These are phyloP conservation scores for Monosporozyma yasuniensis DNA, from an alignment of 805 yeast species.

Conservation along the genomic window DNA sequence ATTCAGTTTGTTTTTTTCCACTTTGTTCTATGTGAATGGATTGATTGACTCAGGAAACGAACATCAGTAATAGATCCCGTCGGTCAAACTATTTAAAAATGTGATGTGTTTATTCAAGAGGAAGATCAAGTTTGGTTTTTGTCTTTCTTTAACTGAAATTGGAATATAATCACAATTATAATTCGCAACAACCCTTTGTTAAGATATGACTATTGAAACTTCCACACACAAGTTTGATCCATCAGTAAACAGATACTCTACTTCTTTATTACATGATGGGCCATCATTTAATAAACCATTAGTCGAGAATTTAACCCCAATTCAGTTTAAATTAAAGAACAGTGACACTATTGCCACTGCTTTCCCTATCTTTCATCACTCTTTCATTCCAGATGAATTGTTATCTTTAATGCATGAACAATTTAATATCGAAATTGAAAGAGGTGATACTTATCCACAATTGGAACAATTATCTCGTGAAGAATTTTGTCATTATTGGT, in stretches of 20 bases:
- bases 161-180: too few species aligned
- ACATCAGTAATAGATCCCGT: too few species aligned
- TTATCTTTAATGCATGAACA: slow-evolving; percentile 39
- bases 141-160: too few species aligned
- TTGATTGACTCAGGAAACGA: too few species aligned
- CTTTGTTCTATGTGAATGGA: too few species aligned
- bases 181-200: too few species aligned
- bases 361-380: slow-evolving; percentile 44
- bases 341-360: slow-evolving; percentile 45
- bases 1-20: too few species aligned
- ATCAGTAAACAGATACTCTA: slow-evolving; percentile 2
- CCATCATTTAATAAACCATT: slow-evolving; percentile 29
- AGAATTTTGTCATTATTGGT: slow-evolving; percentile 59
- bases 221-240: not conserved
- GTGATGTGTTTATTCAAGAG: too few species aligned
- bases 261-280: slow-evolving; percentile 23
- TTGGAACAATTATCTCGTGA: slow-evolving; percentile 33
- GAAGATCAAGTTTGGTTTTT: too few species aligned
- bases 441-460: slow-evolving; percentile 72
- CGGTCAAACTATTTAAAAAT: too few species aligned
- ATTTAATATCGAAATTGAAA: slow-evolving; percentile 58
- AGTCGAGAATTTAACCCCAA: slow-evolving; percentile 31
- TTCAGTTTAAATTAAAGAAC: slow-evolving; percentile 36
- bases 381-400: slow-evolving; percentile 44
- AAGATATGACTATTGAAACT: not conserved